A percentile compares a stretch with the other conserved stretches of the same genome.
These are phyloP conservation scores for Sporothrix humicola DNA, from an alignment of 2,329 filamentous ascomycete genomes.

Conservation along the genomic window DNA sequence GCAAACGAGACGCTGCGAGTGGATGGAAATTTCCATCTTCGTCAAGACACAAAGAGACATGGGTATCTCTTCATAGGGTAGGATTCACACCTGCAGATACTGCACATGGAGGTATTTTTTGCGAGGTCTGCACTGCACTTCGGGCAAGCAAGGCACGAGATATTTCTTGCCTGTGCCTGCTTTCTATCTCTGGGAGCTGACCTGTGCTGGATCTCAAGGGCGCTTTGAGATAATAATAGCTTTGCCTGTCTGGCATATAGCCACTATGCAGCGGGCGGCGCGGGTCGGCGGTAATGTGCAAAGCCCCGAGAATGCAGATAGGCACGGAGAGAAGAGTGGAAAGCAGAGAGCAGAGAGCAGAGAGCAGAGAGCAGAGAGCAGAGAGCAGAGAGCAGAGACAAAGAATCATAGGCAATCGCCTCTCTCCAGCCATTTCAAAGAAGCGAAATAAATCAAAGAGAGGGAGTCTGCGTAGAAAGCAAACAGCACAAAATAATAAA, in stretches of 20 bases:
- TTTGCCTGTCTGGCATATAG: not conserved
- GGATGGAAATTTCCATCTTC: not conserved
- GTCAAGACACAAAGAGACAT: not conserved
- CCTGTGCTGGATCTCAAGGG: too few relatives aligned
- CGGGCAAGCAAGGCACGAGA: not conserved
- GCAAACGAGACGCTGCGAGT: not conserved
- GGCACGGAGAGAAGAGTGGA: not conserved
- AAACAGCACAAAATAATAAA: not conserved
- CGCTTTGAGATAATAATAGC: not conserved
- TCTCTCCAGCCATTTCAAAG: not conserved
- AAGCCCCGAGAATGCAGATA: not conserved
- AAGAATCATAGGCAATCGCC: not conserved
- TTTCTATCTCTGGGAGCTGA: too few relatives aligned
- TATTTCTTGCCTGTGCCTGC: too few relatives aligned
- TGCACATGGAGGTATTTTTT: not conserved
- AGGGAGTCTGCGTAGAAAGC: not conserved
- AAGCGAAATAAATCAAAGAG: not conserved
- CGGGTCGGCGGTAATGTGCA: conserved; percentile 7
- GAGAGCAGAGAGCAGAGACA: not conserved
- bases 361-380: too few relatives aligned
- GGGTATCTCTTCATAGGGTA: not conserved
- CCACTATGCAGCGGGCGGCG: conserved; percentile 1
- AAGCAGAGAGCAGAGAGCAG: not conserved
- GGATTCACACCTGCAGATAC: not conserved
- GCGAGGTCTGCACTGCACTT: not conserved